Conservation (phyloP, 2,329 filamentous ascomycete species). For the Clarireedia paspali region DNA sequence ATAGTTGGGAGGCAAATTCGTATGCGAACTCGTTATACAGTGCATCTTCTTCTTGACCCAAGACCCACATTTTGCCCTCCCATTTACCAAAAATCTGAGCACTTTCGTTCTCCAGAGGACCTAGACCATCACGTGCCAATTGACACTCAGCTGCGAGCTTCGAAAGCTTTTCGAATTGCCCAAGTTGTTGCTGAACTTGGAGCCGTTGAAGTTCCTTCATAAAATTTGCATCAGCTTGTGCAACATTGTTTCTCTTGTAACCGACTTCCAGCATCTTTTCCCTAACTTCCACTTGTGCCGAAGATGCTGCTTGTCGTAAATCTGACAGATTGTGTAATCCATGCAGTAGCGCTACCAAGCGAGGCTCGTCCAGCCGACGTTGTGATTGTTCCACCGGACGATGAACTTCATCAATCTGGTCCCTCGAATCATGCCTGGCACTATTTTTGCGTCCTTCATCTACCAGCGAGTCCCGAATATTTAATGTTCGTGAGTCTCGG, state of each 20-base stretch:
- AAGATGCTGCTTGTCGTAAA: constrained; percentile 12
- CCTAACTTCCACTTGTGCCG: constrained; percentile 16
- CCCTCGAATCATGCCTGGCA: not conserved
- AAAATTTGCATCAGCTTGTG: constrained; percentile 17
- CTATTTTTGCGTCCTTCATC: not conserved
- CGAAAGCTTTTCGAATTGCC: constrained; percentile 10
- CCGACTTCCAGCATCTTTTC: constrained; percentile 19
- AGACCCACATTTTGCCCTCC: constrained; percentile 18
- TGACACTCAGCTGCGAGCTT: constrained; percentile 16
- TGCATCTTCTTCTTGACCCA: constrained; percentile 15
- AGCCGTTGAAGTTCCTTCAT: constrained; percentile 21
- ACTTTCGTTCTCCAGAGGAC: constrained; percentile 19
- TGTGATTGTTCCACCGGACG: not conserved
- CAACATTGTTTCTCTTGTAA: constrained; percentile 16
- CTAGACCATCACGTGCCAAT: constrained; percentile 18
- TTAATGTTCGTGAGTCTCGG: no score
- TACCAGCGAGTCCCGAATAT: no score
- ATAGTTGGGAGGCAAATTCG: constrained; percentile 14
- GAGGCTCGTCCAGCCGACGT: constrained; percentile 1
- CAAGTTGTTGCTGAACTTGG: constrained; percentile 11
- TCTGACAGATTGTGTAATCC: constrained; percentile 9
- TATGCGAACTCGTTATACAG: constrained; percentile 12
- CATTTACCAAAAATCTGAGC: constrained; percentile 15
- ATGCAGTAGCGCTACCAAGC: constrained; percentile 14
- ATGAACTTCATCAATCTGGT: not conserved